Evolutionary conservation across 2,329 filamentous ascomycete genomes (phyloP), one percentile per base, ranked within the genome.

Genomic region (Venturia carpophila): DNA sequence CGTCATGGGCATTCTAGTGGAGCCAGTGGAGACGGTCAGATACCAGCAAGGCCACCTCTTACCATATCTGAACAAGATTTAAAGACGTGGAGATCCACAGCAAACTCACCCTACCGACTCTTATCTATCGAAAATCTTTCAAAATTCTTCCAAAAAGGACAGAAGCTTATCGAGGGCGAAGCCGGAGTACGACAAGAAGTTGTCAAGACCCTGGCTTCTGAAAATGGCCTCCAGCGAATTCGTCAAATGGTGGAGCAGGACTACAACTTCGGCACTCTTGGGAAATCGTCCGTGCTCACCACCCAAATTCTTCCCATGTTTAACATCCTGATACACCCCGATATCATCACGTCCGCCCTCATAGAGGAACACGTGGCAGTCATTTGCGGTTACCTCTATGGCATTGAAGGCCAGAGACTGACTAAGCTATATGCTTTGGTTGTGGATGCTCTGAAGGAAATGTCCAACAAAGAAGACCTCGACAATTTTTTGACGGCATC

Each of bases 281-380:
- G 5, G 24, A 2, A n/a, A 45, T 5, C 39, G 11, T 24, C 15
- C 24, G 45, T 39, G 9, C 43, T 63, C 30, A 9, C 6, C n/a
- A 24, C 39, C 7, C 61, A 63, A 27, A 39, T 63, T 4, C 15
- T 49, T 34, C 61, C 61, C 7, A 19, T 63, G 10, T 63, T 63
- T 42, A 47, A 63, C 11, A 13, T 63, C 43, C 17, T 63, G 30
- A 63, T 42, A 11, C 61, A 63, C 24, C 61, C 24, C 3, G 61
- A 63, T 2, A 43, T 63, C 11, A 15, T 63, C 15, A 17, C 34
- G 2, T 63, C 61, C 6, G 6, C 27, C 1, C 24, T 63, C 1
- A 43, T 49, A n/a, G 61, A 63, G 43, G 34, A 49, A 24, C 39
- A n/a, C 24, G 43, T 63, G 10, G 61, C 30, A 7, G 21, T 24